These are phyloP conservation scores for Bruguiera gymnorhiza DNA, from an alignment of 345 rosid genomes.

Conservation along the genomic window DNA sequence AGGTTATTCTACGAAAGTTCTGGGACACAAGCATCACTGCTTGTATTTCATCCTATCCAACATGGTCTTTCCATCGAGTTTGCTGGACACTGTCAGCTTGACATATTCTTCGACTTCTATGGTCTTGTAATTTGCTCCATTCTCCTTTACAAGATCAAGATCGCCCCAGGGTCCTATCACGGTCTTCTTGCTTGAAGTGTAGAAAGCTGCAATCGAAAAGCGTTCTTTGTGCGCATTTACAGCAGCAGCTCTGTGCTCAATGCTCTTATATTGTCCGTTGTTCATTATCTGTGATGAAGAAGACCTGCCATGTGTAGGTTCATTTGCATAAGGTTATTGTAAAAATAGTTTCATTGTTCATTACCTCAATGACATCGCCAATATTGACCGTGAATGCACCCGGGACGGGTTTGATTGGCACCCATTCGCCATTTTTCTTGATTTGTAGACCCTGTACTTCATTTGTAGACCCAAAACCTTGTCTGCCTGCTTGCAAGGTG, in stretches of 20 bases:
- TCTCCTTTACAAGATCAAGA: background rate
- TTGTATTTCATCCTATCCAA: conserved; percentile 20
- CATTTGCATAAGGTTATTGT: background rate
- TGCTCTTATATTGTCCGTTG: conserved; percentile 41
- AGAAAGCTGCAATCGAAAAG: conserved; percentile 36
- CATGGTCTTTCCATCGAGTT: conserved; percentile 38
- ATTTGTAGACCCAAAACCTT: conserved; percentile 29
- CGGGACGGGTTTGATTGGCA: conserved; percentile 29
- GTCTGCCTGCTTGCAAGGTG: conserved; percentile 30
- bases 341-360: background rate
- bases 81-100: conserved; percentile 15
- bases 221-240: conserved; percentile 36
- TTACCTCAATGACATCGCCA: conserved; percentile 40
- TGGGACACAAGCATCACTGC: too few relatives aligned
- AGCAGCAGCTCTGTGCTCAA: conserved; percentile 43
- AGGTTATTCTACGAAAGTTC: too few relatives aligned
- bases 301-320: too few relatives aligned
- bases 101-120: conserved; percentile 9
- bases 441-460: conserved; percentile 35
- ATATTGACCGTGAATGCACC: conserved; percentile 34
- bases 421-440: conserved; percentile 31
- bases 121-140: conserved; percentile 22
- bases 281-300: conserved; percentile 28
- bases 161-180: conserved; percentile 34
- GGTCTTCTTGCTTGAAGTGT: conserved; percentile 22